These are phyloP conservation scores for Tilletia caries DNA, from an alignment of 1,284 basidiomycete species.

Conservation along the genomic window DNA sequence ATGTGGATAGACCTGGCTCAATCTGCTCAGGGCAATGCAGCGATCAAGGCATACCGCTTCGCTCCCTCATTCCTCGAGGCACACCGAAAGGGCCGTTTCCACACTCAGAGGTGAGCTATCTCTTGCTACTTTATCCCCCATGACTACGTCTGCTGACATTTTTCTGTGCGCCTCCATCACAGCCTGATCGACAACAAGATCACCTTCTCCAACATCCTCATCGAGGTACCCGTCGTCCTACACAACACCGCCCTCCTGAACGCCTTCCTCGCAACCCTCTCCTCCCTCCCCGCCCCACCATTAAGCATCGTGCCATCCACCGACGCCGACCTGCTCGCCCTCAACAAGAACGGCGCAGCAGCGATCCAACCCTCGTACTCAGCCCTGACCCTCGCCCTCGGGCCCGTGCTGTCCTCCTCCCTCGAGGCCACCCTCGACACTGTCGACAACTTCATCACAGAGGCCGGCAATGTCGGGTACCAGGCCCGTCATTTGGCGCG, in stretches of 20 bases:
- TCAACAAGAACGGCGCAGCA: conserved; percentile 34
- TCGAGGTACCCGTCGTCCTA: conserved; percentile 83
- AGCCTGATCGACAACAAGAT: conserved; percentile 81
- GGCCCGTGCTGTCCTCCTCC: conserved; percentile 50
- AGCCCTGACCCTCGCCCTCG: conserved; percentile 48
- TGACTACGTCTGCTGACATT: conserved; percentile 11
- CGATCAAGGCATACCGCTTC: conserved; percentile 85
- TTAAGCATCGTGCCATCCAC: conserved; percentile 44
- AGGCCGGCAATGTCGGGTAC: conserved; percentile 77
- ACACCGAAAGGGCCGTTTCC: conserved; percentile 81
- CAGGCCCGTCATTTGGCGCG: conserved; percentile 83
- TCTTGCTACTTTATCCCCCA: background rate
- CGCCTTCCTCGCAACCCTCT: conserved; percentile 76
- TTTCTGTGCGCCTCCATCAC: conserved; percentile 16
- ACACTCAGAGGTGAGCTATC: conserved; percentile 68
- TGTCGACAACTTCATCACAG: conserved; percentile 47
- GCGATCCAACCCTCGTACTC: conserved; percentile 42
- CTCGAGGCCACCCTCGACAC: conserved; percentile 51
- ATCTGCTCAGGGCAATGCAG: conserved; percentile 73
- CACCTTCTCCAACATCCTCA: conserved; percentile 83
- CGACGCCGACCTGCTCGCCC: conserved; percentile 28
- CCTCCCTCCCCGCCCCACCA: conserved; percentile 55
- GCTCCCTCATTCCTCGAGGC: conserved; percentile 79
- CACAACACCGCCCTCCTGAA: conserved; percentile 80
- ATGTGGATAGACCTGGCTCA: conserved; percentile 38